Percentiles rank a stretch among this genome's conserved stretches.
Conservation (phyloP, 306 rosid genomes). For the Argentina anserina region DNA sequence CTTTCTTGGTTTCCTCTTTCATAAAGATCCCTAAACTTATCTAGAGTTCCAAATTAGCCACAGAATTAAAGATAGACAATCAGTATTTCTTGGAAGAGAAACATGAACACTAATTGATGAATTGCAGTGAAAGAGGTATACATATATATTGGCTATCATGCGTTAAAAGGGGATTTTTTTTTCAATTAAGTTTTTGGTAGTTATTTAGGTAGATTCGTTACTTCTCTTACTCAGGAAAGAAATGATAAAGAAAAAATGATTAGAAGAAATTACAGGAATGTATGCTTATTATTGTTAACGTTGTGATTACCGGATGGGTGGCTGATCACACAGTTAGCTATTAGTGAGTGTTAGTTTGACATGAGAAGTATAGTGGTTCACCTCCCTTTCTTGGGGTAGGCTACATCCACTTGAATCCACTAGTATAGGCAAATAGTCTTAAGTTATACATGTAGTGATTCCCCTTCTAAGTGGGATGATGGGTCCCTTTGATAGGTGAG, state of each 20-base stretch:
- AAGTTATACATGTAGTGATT: no score
- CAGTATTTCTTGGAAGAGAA: not conserved
- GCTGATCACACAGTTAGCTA: no score
- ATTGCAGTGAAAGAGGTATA: not conserved
- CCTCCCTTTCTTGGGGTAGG: no score
- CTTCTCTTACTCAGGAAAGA: not conserved
- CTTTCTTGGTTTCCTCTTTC: slow-evolving; percentile 40
- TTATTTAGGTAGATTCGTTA: not conserved
- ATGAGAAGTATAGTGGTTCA: no score
- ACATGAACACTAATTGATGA: not conserved
- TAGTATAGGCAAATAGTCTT: no score
- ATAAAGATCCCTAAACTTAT: slow-evolving; percentile 39
- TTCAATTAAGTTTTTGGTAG: slow-evolving; percentile 6
- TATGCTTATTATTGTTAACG: no score
- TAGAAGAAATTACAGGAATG: not conserved
- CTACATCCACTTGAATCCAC: no score
- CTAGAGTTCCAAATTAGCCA: slow-evolving; percentile 16
- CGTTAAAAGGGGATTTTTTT: not conserved
- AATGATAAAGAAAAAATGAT: not conserved
- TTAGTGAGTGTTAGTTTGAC: no score
- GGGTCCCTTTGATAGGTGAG: no score
- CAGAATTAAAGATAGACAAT: not conserved
- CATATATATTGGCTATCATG: not conserved
- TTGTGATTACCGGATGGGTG: no score
- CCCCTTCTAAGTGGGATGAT: no score